Evolutionary conservation across 1,139 yeast genomes (phyloP), one percentile per base, ranked within the genome.

Genomic region (Zygosaccharomyces pseudobailii): DNA sequence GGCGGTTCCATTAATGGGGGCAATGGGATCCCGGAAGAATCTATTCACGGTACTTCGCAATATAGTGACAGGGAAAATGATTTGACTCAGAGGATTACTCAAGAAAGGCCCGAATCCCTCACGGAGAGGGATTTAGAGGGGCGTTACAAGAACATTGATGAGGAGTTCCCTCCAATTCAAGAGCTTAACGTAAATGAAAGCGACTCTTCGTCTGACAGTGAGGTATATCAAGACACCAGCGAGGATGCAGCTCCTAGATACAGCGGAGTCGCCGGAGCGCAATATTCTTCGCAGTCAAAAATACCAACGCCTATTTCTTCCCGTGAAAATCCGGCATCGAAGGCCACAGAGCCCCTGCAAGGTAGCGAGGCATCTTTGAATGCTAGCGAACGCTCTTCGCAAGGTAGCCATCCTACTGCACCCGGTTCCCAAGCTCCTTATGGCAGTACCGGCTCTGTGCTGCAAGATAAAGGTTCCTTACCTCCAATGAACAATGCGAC

Each of bases 131-230:
- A 24, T 10, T 5, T 25, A 3, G 24, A 23, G 17, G 37, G 52
- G 9, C 41, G 33, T 36, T 46, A 35, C 23, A 40, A 45, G 8
- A 37, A 54, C 21, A 56, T 59, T 42, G 65, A 71, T 20, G 74
- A 74, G 13, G 89, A 84, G 55, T 84, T 84, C 64, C 92, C 92
- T 9, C 87, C 92, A 27, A 80, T 84, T 43, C 73, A 75, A 56
- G 87, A 84, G 56, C 67, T 83, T 36, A 82, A 80, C 23, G 73
- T 75, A 46, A 79, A 78, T 51, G 88, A 83, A 53, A 78, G 80
- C 55, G 78, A 78, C 19, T 71, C 74, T n/a, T 74, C 72, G 7
- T 69, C 67, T 36, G 71, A 69, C 32, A 80, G 74, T 45, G 80
- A 73, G 24, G 68, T 70, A 40, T 71, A 76, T 51, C 74, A 72